phyloP scores from a whole-genome alignment of 306 rosid genomes.

The Fragaria vesca region DNA sequence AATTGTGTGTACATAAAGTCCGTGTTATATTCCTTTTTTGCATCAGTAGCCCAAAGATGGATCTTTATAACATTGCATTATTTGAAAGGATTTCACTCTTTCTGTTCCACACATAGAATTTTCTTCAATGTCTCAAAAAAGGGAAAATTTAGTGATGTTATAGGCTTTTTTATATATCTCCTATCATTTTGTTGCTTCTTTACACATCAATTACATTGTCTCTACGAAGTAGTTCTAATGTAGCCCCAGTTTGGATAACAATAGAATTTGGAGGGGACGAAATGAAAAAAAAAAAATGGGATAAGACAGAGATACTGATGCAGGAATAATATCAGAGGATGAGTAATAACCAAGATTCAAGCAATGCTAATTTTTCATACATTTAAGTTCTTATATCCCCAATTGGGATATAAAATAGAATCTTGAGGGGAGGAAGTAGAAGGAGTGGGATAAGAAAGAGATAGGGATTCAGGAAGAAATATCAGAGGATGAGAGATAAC shows the following conservation, averaged over 20 bases:
- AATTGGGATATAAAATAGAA: neutral
- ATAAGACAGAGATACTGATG: neutral
- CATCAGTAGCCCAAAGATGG: neutral
- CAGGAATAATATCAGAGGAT: neutral
- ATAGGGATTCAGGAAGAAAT: neutral
- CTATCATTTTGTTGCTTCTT: conserved; percentile 5
- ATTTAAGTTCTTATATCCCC: neutral
- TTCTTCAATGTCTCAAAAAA: neutral
- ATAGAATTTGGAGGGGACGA: neutral
- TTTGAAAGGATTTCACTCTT: neutral
- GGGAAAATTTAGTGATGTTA: neutral
- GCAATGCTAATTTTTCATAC: too few relatives aligned
- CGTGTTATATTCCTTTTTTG: neutral
- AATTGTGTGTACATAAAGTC: neutral
- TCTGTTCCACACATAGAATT: neutral
- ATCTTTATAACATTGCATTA: neutral
- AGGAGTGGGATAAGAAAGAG: neutral
- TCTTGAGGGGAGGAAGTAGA: neutral
- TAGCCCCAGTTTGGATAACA: neutral
- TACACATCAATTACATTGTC: neutral
- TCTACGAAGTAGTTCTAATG: conserved; percentile 5
- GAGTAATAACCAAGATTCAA: too few relatives aligned
- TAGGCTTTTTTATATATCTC: neutral
- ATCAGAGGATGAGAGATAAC: too few relatives aligned
- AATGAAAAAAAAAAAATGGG: neutral